Evolutionary conservation across 441 rosid genomes (phyloP), one percentile per base, ranked within the genome.

Genomic region (Manihot esculenta): DNA sequence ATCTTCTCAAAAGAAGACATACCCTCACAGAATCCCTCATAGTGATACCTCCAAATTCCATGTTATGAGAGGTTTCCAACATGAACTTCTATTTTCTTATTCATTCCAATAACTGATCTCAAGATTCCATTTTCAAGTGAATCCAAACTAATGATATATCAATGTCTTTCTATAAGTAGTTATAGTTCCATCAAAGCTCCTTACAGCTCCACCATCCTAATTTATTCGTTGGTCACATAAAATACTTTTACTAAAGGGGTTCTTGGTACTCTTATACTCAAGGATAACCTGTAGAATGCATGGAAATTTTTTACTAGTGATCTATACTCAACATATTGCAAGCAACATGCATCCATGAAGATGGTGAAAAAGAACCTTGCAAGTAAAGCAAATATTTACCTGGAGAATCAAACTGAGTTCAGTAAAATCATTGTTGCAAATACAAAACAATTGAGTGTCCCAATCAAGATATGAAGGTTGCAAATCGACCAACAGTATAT

Each of bases 391-490:
- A 72, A 61, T 53, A 44, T 44, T 66, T 71, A 89, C 98, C 93
- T 86, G 72, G 75, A 75, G 35, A 71, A 42, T 63, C 67, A 77
- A 70, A 60, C 72, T 45, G 82, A 60, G 47, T 80, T 75, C 44
- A 87, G 80, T 49, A 85, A 70, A 67, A 68, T 68, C 84, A 80
- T 81, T 23, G 77, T 77, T 41, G 84, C 84, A 67, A 85, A 71
- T 2, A 41, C 24, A 24, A 41, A 15, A 68, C 23, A 56, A 24
- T n/a, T 15, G 33, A 27, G 42, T 10, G 35, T 45, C 50, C 26
- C 6, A 3, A 65, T 54, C 20, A 54, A 18, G 48, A 56, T 58
- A 47, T 9, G 23, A 53, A 20, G 54, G 21, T 53, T 66, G 21
- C 54, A 3, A 67, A 67, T 67, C 21, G 27, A 53, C 14, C 50